Conservation (phyloP, 73 alveolate species). For the Paramecium primaurelia region DNA sequence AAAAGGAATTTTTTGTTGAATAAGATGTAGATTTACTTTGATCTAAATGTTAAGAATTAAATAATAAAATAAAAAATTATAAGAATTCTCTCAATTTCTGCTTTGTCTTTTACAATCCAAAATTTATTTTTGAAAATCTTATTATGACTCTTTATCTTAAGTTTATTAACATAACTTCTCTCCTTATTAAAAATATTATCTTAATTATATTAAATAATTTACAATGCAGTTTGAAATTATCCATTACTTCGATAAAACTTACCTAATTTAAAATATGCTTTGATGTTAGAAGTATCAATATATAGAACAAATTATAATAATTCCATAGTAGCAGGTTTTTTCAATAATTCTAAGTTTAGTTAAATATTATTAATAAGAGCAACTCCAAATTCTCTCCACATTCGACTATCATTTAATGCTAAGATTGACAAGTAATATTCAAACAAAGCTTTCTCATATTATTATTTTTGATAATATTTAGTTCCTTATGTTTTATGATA, state of each 20-base stretch:
- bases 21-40: neutral
- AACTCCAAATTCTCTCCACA: neutral
- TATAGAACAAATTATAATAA: neutral
- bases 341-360: neutral
- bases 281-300: neutral
- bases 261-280: neutral
- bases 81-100: neutral
- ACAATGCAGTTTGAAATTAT: neutral
- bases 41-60: neutral
- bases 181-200: neutral
- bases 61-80: neutral
- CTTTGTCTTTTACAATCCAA: neutral
- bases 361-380: neutral
- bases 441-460: neutral
- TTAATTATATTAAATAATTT: neutral
- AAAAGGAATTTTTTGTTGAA: neutral
- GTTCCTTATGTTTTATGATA: neutral
- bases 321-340: neutral
- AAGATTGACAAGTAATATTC: neutral
- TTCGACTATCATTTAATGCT: neutral
- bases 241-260: neutral
- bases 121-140: neutral
- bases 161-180: neutral
- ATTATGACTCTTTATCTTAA: neutral
- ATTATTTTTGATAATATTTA: neutral